These are phyloP conservation scores for Talaromyces atroroseus DNA, from an alignment of 2,329 filamentous ascomycete genomes.

Conservation along the genomic window DNA sequence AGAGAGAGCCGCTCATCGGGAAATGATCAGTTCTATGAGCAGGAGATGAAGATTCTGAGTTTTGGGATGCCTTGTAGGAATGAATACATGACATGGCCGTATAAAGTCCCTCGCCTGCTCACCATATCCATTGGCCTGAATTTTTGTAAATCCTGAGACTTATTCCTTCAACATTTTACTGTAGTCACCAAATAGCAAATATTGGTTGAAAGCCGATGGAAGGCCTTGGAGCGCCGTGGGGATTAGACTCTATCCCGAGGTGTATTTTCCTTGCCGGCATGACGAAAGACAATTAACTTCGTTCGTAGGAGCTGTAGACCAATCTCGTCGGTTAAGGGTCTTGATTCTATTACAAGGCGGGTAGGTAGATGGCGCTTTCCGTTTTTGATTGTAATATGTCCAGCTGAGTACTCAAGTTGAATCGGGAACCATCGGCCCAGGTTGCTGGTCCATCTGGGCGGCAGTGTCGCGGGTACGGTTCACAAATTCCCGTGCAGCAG, in stretches of 20 bases:
- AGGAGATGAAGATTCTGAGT: slow-evolving; percentile 1
- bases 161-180: not conserved
- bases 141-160: not conserved
- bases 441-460: slow-evolving; percentile 14
- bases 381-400: not conserved
- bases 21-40: slow-evolving; percentile 67
- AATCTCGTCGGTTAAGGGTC: not conserved
- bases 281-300: not conserved
- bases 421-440: slow-evolving; percentile 32
- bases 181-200: not conserved
- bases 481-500: slow-evolving; percentile 53
- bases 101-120: not conserved
- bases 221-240: not conserved
- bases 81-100: not conserved
- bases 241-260: not conserved
- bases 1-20: slow-evolving; percentile 78
- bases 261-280: not conserved
- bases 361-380: not conserved
- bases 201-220: not conserved
- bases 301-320: not conserved
- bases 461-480: slow-evolving; percentile 24
- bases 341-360: too few relatives aligned
- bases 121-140: not conserved
- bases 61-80: not conserved
- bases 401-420: not conserved